Conservation (phyloP, 1,284 basidiomycete genomes). For the Leccinum olivaceoglutinosum region DNA sequence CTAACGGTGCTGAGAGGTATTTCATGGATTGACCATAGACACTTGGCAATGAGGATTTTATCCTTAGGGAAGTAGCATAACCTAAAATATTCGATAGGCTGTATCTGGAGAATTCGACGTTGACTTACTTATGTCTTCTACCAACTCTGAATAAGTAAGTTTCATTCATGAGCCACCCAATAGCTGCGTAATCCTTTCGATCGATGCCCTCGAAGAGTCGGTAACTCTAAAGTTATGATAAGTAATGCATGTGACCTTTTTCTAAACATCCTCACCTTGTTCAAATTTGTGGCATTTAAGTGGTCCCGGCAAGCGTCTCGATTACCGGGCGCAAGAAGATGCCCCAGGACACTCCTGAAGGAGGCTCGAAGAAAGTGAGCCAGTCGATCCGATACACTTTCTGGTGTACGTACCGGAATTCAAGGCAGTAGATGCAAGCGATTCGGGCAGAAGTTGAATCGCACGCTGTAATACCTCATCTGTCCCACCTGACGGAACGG, state of each 20-base stretch:
- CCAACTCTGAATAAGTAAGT: not conserved
- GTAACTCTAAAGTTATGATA: not conserved
- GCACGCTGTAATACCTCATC: not conserved
- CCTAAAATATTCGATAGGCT: not conserved
- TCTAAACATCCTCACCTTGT: not conserved
- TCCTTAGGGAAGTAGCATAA: not conserved
- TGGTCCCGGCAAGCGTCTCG: not conserved
- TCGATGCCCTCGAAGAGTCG: not conserved
- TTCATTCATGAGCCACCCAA: not conserved
- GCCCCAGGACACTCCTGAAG: not conserved
- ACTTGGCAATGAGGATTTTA: not conserved
- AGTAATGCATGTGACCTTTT: not conserved
- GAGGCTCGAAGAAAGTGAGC: not conserved
- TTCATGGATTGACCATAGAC: not conserved
- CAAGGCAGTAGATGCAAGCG: not conserved
- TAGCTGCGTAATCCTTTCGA: not conserved
- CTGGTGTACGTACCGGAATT: not conserved
- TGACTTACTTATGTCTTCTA: not conserved
- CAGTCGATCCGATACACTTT: not conserved
- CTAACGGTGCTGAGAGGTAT: not conserved
- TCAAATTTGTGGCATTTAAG: not conserved
- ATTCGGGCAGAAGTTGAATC: not conserved
- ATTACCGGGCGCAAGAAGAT: not conserved
- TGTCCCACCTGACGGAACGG: not conserved
- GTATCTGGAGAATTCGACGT: not conserved